Conservation (phyloP, 352 stramenopile genomes). For the Aphanomyces cochlioides region DNA sequence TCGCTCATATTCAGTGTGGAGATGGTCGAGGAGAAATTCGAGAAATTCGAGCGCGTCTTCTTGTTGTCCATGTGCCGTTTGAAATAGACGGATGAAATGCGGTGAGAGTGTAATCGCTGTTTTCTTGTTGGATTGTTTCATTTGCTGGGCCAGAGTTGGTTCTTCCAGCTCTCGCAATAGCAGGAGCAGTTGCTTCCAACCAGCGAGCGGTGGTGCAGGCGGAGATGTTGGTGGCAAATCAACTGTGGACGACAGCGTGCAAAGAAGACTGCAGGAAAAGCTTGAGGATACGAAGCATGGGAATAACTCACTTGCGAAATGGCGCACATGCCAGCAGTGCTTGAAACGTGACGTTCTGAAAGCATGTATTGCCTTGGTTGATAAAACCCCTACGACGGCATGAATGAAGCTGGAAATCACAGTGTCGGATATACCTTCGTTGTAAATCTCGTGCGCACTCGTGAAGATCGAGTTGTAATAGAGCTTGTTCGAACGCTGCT, state of each 20-base stretch:
- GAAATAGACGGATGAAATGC: conserved; percentile 78
- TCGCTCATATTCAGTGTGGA: conserved; percentile 78
- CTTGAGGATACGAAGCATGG: neutral
- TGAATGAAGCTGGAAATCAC: neutral
- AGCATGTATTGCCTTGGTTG: conserved; percentile 86
- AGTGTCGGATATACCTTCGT: conserved; percentile 46
- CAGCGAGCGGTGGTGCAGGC: conserved; percentile 34
- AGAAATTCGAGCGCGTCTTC: conserved; percentile 84
- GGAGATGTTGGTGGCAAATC: conserved; percentile 54
- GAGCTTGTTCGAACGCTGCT: conserved; percentile 58
- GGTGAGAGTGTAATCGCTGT: neutral
- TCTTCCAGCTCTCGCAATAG: conserved; percentile 82
- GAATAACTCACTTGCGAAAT: conserved; percentile 65
- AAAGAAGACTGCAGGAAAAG: conserved; percentile 45
- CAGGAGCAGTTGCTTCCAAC: conserved; percentile 70
- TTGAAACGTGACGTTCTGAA: conserved; percentile 86
- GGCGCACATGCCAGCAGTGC: conserved; percentile 70
- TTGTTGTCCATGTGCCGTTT: conserved; percentile 76
- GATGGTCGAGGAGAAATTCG: conserved; percentile 80
- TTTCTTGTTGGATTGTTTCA: neutral
- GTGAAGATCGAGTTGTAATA: conserved; percentile 50
- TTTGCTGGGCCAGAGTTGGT: conserved; percentile 46
- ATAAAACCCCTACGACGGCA: conserved; percentile 47
- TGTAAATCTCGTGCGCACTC: conserved; percentile 76
- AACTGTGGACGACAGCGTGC: conserved; percentile 55